phyloP scores from a whole-genome alignment of 2,329 filamentous ascomycete genomes.

The Pseudopyrenochaeta lycopersici region DNA sequence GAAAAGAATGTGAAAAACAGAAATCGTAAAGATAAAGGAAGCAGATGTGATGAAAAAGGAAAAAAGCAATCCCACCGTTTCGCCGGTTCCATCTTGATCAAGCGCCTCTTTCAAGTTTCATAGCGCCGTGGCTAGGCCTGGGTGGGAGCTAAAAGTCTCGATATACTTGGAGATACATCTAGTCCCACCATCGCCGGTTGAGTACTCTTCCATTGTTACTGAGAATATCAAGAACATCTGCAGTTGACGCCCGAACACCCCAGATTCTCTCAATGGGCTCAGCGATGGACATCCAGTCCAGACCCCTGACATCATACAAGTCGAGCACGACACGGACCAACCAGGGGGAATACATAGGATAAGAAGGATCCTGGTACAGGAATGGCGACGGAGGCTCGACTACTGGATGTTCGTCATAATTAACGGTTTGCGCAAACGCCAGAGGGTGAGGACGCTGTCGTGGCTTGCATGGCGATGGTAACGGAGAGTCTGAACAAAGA shows the following conservation, averaged over 20 bases:
- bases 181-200: slow-evolving; percentile 48
- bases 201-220: slow-evolving; percentile 46
- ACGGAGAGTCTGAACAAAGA: slow-evolving; percentile 9
- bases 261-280: slow-evolving; percentile 45
- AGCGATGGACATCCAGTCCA: slow-evolving; percentile 51
- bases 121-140: not conserved
- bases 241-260: slow-evolving; percentile 44
- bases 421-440: slow-evolving; percentile 14
- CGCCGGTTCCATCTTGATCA: not conserved
- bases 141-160: no score
- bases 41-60: not conserved
- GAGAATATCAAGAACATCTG: slow-evolving; percentile 47
- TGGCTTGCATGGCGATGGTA: not conserved
- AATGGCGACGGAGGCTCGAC: slow-evolving; percentile 26
- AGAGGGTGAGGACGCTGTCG: slow-evolving; percentile 21
- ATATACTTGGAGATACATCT: not conserved
- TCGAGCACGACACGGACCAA: slow-evolving; percentile 49
- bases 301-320: slow-evolving; percentile 42
- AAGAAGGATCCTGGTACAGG: slow-evolving; percentile 39
- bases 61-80: slow-evolving; percentile 1
- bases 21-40: not conserved
- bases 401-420: slow-evolving; percentile 2
- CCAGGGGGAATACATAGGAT: slow-evolving; percentile 45
- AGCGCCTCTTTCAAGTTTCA: not conserved
- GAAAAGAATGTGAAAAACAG: not conserved